Base-by-base conservation (phyloP, 768 basidiomycete species). In the Dacryopinax primogenitus region DNA sequence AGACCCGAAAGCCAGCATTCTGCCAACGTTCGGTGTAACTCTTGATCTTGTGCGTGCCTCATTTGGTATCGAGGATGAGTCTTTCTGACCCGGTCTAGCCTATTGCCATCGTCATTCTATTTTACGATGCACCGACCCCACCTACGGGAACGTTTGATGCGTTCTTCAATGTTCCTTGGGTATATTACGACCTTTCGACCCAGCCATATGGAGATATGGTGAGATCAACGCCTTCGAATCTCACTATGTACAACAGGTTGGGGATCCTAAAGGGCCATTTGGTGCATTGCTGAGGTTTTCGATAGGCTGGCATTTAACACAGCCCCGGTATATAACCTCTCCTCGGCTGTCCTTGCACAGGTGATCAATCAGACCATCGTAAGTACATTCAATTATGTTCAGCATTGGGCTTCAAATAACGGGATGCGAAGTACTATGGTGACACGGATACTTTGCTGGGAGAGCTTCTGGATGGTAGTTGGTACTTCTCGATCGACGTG, bases 71-170 rank as follows among this genome's bases (percentile, higher is more conserved):
- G 82, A 81, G 63, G 18, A 75, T 66, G 23, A 64, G 36, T 51
- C 44, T 9, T 28, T n/a, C 30, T 63, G 1, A 21, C 66, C 1
- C 34, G 72, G 72, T 65, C 62, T 41, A 35, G 69, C 33, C 65
- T 66, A 62, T 70, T 72, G 65, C 72, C 74, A 7, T 58, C 26
- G 51, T 30, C 21, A 63, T 82, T 1, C 63, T 86, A 26, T 87
- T 86, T 72, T 86, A 87, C 68, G 81, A 86, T 68, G 81, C 68
- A 0, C 84, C 84, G 15, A 76, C 71, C 0, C 78, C 78, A 0
- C 83, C 82, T 0, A 65, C 67, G 0, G 82, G 80, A 0, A 77
- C 82, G 30, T 84, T 83, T 66, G 82, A 84, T 65, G 77, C 76
- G 9, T 82, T 82, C 72, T 67, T 83, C 26, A 73, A 75, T 1